These are phyloP conservation scores for Scedosporium dehoogii DNA, from an alignment of 2,329 filamentous ascomycete species.

Conservation along the genomic window DNA sequence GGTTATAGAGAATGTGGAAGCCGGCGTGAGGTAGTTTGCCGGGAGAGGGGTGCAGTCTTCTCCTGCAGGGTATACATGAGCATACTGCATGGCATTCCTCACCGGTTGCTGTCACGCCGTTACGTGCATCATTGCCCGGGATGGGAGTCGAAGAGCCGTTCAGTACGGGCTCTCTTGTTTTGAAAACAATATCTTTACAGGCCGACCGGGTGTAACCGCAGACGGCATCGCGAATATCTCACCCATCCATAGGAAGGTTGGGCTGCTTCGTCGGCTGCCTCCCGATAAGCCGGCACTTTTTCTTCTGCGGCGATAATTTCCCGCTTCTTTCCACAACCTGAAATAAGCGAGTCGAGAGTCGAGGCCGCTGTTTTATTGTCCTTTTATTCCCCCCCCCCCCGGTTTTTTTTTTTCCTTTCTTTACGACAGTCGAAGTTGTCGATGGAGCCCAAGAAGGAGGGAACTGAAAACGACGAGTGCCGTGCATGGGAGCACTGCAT, in stretches of 20 bases:
- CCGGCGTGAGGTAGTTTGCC: neutral
- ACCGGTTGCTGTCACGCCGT: neutral
- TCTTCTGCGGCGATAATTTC: neutral
- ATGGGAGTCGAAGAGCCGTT: too few relatives aligned
- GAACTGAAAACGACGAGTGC: too few relatives aligned
- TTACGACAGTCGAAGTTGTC: too few relatives aligned
- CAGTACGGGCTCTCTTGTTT: too few relatives aligned
- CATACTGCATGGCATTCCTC: neutral
- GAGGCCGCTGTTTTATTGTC: too few relatives aligned
- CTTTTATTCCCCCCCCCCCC: too few relatives aligned
- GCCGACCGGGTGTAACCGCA: neutral
- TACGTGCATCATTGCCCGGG: neutral
- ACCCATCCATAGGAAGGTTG: neutral
- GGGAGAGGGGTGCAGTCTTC: neutral
- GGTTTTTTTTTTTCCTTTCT: too few relatives aligned
- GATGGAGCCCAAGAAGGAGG: too few relatives aligned
- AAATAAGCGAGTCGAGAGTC: neutral
- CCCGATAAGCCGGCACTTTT: neutral
- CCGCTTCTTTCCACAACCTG: neutral
- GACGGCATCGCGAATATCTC: neutral
- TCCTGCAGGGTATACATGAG: neutral
- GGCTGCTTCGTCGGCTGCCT: neutral
- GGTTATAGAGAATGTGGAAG: conserved; percentile 18
- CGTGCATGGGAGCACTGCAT: too few relatives aligned
- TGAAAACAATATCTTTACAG: too few relatives aligned